Evolutionary conservation across 2,329 filamentous ascomycete genomes (phyloP), one percentile per base, ranked within the genome.

Genomic region (Talaromyces amestolkiae): DNA sequence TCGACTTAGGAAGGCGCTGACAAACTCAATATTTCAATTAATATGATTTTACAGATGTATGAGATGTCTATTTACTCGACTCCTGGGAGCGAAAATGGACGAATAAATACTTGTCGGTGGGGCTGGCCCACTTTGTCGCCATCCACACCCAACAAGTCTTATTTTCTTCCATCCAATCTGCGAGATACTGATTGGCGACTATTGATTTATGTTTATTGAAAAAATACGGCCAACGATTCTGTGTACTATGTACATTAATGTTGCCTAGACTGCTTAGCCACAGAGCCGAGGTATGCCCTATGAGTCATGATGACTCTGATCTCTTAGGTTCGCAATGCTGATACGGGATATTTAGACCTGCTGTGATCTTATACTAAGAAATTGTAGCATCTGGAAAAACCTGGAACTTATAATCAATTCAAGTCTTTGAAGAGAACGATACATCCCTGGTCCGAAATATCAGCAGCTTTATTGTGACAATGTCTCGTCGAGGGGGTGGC

Each of bases 401-500:
- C 27, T 19, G 17, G 17, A 31, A n/a, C 4, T 19, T 54, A 15
- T 6, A 13, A 11, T 9, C 27, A 31, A 19, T 10, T n/a, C 24
- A 53, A 53, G 15, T n/a, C 24, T n/a, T 13, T 51, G 8, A 22
- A 9, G 15, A 15, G 3, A 53, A 8, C 5, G 11, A 10, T 9
- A 9, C 27, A 35, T 33, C 9, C 27, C 33, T 54, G 17, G 19
- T 54, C 19, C 17, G 15, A 24, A 6, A 6, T 31, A 51, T 8
- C 47, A 51, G n/a, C n/a, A 22, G 2, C 11, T 39, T 47, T 13
- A 41, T 33, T 45, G 27, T 51, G 24, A 10, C 39, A 59, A 66
- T 66, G 64, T 63, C 64, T 53, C 58, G 53, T 43, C 43, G 45
- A 24, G 60, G 59, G 1, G 64, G 64, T 41, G 59, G 51, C 15